A percentile compares a stretch with the other conserved stretches of the same genome.
phyloP scores from a whole-genome alignment of 345 rosid species.

The Toxicodendron radicans region DNA sequence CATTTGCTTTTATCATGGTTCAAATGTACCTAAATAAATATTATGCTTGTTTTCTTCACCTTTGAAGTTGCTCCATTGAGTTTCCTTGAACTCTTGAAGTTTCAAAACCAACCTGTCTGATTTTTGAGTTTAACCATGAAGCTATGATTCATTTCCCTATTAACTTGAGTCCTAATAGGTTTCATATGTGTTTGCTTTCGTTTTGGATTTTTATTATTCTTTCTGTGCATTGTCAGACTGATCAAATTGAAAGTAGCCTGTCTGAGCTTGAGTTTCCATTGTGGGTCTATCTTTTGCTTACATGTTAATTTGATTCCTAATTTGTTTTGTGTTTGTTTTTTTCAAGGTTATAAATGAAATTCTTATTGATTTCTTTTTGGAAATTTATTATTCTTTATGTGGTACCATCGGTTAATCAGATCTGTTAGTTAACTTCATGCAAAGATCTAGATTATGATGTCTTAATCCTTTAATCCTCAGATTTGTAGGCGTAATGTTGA shows the following conservation, averaged over 20 bases:
- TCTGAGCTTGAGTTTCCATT: not conserved
- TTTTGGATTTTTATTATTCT: conserved; percentile 7
- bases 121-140: not conserved
- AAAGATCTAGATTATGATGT: conserved; percentile 1
- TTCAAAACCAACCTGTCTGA: not conserved
- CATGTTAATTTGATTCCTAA: not conserved
- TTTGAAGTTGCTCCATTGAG: not conserved
- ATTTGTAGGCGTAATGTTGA: conserved; percentile 84
- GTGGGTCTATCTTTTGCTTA: not conserved
- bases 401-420: not conserved
- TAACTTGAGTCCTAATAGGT: not conserved
- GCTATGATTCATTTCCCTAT: not conserved
- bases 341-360: not conserved
- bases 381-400: not conserved
- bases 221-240: not conserved
- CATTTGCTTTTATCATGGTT: conserved; percentile 6
- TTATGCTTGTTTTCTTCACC: conserved; percentile 15
- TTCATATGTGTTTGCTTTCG: not conserved
- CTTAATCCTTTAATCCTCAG: conserved; percentile 37
- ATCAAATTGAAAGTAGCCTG: not conserved
- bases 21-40: conserved; percentile 13
- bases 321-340: not conserved
- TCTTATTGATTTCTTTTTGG: conserved; percentile 5
- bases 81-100: conserved; percentile 4
- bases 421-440: conserved; percentile 15